Evolutionary conservation across 169 alveolate species (phyloP).

Genomic region (Plasmodium gallinaceum): DNA sequence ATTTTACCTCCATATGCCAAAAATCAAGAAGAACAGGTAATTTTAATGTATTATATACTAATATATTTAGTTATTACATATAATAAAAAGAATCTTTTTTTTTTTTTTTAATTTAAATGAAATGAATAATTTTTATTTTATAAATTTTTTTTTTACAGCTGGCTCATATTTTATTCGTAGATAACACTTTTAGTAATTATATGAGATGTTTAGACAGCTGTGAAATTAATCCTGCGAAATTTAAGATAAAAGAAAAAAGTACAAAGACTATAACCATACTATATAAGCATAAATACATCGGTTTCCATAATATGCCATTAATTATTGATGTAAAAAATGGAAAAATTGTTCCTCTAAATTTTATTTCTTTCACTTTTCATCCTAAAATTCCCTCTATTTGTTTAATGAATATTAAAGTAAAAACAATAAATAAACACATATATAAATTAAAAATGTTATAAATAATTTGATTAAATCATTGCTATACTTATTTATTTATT

Average conservation of each 20-base stretch:
- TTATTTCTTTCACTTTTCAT: slow-evolving; percentile 41
- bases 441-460: background rate
- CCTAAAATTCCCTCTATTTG: slow-evolving; percentile 64
- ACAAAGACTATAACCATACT: slow-evolving; percentile 43
- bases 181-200: slow-evolving; percentile 56
- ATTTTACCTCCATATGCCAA: slow-evolving; percentile 72
- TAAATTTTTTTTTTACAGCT: slow-evolving; percentile 9
- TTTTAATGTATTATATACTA: background rate
- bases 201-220: slow-evolving; percentile 71
- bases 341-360: slow-evolving; percentile 57
- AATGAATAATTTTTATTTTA: background rate
- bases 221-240: slow-evolving; percentile 51
- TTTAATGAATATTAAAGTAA: slow-evolving; percentile 68
- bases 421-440: background rate
- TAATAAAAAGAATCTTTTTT: background rate
- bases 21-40: slow-evolving; percentile 62
- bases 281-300: slow-evolving; percentile 72
- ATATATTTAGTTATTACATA: background rate
- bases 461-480: background rate
- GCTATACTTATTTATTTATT: background rate
- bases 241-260: slow-evolving; percentile 38
- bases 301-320: slow-evolving; percentile 75
- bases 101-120: background rate
- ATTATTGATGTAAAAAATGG: slow-evolving; percentile 76
- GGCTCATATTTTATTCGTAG: slow-evolving; percentile 63